These are phyloP conservation scores for Aegle marmelos DNA, from an alignment of 345 rosid species.

Conservation along the genomic window DNA sequence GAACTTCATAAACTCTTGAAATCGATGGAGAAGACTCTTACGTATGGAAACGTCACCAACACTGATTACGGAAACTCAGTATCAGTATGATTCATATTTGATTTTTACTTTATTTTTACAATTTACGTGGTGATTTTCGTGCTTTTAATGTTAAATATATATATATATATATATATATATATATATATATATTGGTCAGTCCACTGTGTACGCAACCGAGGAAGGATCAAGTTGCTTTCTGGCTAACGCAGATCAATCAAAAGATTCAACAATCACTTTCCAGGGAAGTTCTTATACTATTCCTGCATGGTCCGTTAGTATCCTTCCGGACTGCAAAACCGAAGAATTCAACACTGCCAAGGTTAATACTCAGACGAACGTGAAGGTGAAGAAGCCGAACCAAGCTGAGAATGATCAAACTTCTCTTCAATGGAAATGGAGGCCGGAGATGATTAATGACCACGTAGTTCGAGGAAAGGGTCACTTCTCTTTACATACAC, in stretches of 20 bases:
- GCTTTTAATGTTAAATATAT: background rate
- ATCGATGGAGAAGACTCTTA: constrained; percentile 50
- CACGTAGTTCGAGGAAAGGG: constrained; percentile 34
- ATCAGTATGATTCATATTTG: constrained; percentile 22
- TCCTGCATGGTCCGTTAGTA: constrained; percentile 74
- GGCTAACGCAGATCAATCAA: constrained; percentile 35
- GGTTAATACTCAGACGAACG: constrained; percentile 53
- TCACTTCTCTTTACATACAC: constrained; percentile 16
- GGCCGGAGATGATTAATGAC: constrained; percentile 38
- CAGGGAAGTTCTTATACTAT: constrained; percentile 36
- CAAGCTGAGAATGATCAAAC: constrained; percentile 29
- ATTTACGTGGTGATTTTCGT: background rate
- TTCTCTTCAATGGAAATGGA: constrained; percentile 56
- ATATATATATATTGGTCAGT: no score
- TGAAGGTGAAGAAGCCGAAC: constrained; percentile 35
- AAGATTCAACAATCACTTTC: constrained; percentile 46
- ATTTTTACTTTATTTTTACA: background rate
- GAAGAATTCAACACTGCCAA: constrained; percentile 67
- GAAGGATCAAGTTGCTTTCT: constrained; percentile 53
- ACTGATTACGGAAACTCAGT: constrained; percentile 37
- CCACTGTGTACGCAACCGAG: constrained; percentile 37
- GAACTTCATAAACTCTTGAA: constrained; percentile 53
- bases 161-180: no score
- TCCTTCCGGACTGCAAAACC: constrained; percentile 57
- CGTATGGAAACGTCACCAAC: constrained; percentile 43